Conservation (phyloP, 371 early-diverging fungal species). For the Mucor velutinosus region DNA sequence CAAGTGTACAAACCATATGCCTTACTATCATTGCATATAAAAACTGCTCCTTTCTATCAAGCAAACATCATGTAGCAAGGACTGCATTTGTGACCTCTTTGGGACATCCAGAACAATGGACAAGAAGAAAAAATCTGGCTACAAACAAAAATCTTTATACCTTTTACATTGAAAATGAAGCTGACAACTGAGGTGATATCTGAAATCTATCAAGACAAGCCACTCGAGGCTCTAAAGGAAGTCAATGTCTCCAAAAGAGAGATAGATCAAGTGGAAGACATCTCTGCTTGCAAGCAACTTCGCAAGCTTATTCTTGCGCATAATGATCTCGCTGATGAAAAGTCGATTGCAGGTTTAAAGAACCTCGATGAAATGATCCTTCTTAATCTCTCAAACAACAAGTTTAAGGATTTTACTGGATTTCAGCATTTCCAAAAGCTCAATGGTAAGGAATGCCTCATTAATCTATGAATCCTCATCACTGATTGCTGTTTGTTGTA, state of each 20-base stretch:
- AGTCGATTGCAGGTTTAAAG: constrained; percentile 57
- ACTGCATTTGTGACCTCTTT: constrained; percentile 4
- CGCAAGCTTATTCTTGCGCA: constrained; percentile 72
- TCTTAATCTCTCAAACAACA: constrained; percentile 69
- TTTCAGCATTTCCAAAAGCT: constrained; percentile 63
- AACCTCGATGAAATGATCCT: constrained; percentile 60
- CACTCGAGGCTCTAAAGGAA: constrained; percentile 50
- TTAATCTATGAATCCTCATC: not conserved
- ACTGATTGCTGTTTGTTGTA: constrained; percentile 15
- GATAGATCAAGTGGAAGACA: constrained; percentile 68
- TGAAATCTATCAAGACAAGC: constrained; percentile 31
- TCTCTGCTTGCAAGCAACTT: constrained; percentile 65
- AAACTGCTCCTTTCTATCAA: not conserved
- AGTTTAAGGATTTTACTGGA: constrained; percentile 62
- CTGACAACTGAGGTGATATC: constrained; percentile 53
- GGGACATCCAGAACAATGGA: not conserved
- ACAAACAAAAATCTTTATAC: not conserved
- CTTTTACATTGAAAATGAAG: constrained; percentile 47
- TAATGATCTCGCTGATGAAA: constrained; percentile 61
- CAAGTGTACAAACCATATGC: not conserved
- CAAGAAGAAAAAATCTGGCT: not conserved
- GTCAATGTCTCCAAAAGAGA: constrained; percentile 58
- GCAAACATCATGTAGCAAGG: not conserved
- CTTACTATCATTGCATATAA: not conserved
- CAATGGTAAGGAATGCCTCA: constrained; percentile 48